These are phyloP conservation scores for Monosporascus sp. DNA, from an alignment of 2,329 filamentous ascomycete genomes.

Conservation along the genomic window DNA sequence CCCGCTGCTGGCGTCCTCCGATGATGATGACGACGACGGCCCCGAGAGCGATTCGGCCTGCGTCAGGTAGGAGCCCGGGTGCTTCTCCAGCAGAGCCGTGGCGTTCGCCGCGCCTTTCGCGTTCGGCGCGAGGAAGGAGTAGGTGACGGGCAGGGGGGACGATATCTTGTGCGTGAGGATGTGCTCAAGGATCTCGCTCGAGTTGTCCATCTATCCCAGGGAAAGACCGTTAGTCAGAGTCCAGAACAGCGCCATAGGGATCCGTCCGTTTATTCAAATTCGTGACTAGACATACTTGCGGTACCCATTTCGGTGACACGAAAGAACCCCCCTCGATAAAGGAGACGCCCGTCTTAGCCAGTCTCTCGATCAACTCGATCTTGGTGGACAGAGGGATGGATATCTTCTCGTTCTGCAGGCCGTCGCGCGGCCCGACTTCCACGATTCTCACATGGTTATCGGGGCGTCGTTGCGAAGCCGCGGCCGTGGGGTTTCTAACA, in stretches of 20 bases:
- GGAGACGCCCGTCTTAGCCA: slow-evolving; percentile 51
- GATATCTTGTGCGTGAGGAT: slow-evolving; percentile 54
- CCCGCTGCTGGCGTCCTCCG: slow-evolving; percentile 26
- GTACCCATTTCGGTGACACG: slow-evolving; percentile 62
- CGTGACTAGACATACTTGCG: slow-evolving; percentile 46
- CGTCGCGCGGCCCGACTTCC: slow-evolving; percentile 66
- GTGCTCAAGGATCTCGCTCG: slow-evolving; percentile 67
- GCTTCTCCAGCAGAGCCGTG: slow-evolving; percentile 43
- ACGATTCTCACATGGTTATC: slow-evolving; percentile 43
- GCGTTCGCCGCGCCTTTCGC: slow-evolving; percentile 66
- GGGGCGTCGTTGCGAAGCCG: slow-evolving; percentile 9
- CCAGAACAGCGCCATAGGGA: neutral
- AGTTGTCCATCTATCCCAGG: slow-evolving; percentile 67
- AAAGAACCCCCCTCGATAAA: slow-evolving; percentile 65
- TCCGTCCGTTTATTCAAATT: neutral
- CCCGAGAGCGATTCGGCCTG: slow-evolving; percentile 40
- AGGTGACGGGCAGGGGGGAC: slow-evolving; percentile 59
- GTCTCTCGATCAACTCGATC: slow-evolving; percentile 54
- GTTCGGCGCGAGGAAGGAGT: slow-evolving; percentile 80
- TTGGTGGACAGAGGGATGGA: slow-evolving; percentile 56
- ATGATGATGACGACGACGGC: too few relatives aligned
- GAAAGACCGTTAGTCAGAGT: too few relatives aligned
- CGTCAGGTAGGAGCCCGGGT: slow-evolving; percentile 46
- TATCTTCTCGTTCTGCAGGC: slow-evolving; percentile 63
- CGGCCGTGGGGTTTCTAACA: slow-evolving; percentile 12